These are phyloP conservation scores for Willaertia magna DNA, from an alignment of 208 protist species.

Conservation along the genomic window DNA sequence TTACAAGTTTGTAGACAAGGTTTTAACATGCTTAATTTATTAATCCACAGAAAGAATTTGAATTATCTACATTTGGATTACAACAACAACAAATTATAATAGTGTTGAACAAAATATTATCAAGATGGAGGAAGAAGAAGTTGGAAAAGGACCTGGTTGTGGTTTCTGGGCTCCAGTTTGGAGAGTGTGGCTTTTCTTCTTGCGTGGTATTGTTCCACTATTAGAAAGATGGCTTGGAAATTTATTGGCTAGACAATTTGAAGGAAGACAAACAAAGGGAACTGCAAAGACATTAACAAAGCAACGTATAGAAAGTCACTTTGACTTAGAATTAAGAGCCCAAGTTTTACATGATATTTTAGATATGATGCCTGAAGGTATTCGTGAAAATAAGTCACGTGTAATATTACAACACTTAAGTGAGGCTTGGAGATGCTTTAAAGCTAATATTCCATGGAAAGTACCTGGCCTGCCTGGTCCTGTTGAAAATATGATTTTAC, in stretches of 20 bases:
- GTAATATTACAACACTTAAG: conserved; percentile 98
- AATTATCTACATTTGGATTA: conserved; percentile 99
- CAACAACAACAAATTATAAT: conserved; percentile 99
- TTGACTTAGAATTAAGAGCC: conserved; percentile 98
- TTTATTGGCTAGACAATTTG: conserved; percentile 96
- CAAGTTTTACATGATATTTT: conserved; percentile 98
- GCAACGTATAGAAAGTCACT: conserved; percentile 98
- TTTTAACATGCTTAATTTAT: conserved; percentile 99
- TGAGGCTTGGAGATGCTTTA: conserved; percentile 98
- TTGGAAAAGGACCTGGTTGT: conserved; percentile 92
- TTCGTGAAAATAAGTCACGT: conserved; percentile 86
- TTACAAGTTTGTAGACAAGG: conserved; percentile 99
- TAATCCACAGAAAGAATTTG: conserved; percentile 99
- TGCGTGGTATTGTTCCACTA: conserved; percentile 98
- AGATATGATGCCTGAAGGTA: conserved; percentile 99
- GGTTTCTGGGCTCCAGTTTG: conserved; percentile 99
- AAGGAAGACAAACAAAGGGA: conserved; percentile 89
- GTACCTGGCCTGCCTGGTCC: conserved; percentile 92
- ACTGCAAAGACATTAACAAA: conserved; percentile 98
- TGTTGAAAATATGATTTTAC: conserved; percentile 97
- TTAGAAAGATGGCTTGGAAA: conserved; percentile 99
- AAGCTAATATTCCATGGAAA: conserved; percentile 98
- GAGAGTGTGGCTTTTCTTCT: conserved; percentile 99
- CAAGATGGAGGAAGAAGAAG: no score
- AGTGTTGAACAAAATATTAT: no score